Percentiles rank a stretch among this genome's conserved stretches.
Evolutionary conservation across 331 rosid genomes (phyloP).

Genomic region (Malus hybrid): DNA sequence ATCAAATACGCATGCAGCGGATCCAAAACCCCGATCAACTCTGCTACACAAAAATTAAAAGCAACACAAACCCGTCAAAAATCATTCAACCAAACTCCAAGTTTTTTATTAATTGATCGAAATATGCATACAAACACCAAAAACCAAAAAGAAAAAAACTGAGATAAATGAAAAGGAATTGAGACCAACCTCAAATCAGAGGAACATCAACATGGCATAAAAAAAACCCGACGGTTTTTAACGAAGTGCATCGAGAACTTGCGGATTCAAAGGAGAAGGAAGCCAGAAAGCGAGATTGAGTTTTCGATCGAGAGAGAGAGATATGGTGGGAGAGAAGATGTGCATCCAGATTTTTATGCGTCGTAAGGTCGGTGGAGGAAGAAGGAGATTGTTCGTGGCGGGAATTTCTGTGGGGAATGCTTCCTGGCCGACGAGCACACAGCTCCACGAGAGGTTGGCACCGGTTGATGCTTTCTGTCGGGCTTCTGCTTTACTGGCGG

Average conservation of each 20-base stretch:
- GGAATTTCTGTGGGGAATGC: too few species aligned
- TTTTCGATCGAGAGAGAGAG: background rate
- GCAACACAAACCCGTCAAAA: background rate
- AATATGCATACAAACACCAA: background rate
- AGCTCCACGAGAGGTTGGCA: too few species aligned
- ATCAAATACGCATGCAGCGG: background rate
- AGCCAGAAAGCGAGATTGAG: background rate
- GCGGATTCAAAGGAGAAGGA: background rate
- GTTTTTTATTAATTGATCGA: background rate
- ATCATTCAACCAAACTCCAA: background rate
- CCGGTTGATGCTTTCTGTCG: too few species aligned
- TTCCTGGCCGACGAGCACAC: too few species aligned
- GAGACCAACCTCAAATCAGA: conserved; percentile 1
- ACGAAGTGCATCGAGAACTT: background rate
- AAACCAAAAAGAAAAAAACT: too few species aligned
- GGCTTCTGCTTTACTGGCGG: too few species aligned
- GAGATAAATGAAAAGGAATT: too few species aligned
- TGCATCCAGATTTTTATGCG: background rate
- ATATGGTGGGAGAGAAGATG: background rate
- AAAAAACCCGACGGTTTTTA: background rate
- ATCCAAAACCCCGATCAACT: background rate
- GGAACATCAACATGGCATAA: background rate
- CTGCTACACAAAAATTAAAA: background rate
- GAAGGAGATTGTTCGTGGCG: too few species aligned
- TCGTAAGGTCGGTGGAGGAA: too few species aligned